Evolutionary conservation across 768 basidiomycete genomes (phyloP), one percentile per base, ranked within the genome.

Genomic region (Termitomyces sp.): DNA sequence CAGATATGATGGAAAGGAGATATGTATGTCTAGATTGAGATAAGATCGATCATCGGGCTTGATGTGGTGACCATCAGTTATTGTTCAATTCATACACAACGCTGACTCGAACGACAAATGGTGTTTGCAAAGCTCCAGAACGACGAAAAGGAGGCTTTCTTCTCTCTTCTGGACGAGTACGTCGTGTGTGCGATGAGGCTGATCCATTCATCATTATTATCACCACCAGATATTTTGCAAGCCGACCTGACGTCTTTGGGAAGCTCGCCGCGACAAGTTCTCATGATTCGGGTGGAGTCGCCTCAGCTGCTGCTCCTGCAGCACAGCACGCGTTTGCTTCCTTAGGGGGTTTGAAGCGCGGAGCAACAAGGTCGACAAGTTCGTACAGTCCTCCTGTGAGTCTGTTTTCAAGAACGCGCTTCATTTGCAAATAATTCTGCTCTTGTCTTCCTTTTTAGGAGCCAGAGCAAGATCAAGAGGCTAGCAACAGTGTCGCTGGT

Each of bases 141-240:
- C 50, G 73, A 84, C 61, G 90, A 92, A 69, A 92, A 92, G 69
- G 82, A 88, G 54, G 90, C 90, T 14, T 92, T 92, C 71, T 92
- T 92, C 66, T 77, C 80, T 31, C 79, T 92, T 23, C 75, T 92
- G 35, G 90, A 92, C 67, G 90, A 92, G 90, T 91, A 69, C 72
- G 77, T 70, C 32, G 53, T 46, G 10, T 49, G 9, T 23, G 17
- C n/a, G 4, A 52, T 38, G 44, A 9, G 32, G 44, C 37, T 23
- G 16, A 50, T 29, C 7, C 11, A 2, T n/a, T 23, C 10, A 6
- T 49, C 49, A 50, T 37, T 37, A 27, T 21, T 38, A 42, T 32
- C 19, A 11, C 35, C 31, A 37, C 41, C 67, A 90, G 89, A 63
- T 90, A 90, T 73, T 90, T 90, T 70, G 74, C 81, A 44, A 82